These are phyloP conservation scores for Tillandsia fasciculata DNA, from an alignment of 176 grass and related monocot species.

Conservation along the genomic window DNA sequence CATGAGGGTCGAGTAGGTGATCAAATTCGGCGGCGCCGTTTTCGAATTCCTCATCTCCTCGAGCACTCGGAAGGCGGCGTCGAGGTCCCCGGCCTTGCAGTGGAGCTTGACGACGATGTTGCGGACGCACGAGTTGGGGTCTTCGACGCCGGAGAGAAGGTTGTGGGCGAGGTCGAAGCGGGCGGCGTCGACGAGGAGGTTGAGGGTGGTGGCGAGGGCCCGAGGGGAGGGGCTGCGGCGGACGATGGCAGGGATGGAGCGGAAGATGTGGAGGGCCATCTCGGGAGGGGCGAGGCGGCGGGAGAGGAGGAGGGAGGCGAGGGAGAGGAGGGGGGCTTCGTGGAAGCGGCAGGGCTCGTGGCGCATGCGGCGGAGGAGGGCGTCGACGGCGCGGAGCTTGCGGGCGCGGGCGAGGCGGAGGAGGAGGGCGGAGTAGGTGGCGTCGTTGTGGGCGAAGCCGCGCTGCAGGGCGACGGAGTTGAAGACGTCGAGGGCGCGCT, in stretches of 20 bases:
- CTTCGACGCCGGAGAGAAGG: slow-evolving; percentile 45
- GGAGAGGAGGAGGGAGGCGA: slow-evolving; percentile 52
- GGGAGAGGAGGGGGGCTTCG: slow-evolving; percentile 63
- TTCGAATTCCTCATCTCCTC: slow-evolving; percentile 59
- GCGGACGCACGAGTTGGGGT: slow-evolving; percentile 60
- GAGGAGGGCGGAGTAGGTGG: slow-evolving; percentile 75
- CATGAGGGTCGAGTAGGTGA: slow-evolving; percentile 80
- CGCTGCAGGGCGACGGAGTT: slow-evolving; percentile 55
- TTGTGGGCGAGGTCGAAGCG: slow-evolving; percentile 17
- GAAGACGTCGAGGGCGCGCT: slow-evolving; percentile 79
- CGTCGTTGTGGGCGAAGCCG: slow-evolving; percentile 66
- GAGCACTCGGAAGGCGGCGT: slow-evolving; percentile 51
- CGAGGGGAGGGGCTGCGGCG: slow-evolving; percentile 42
- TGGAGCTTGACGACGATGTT: slow-evolving; percentile 84
- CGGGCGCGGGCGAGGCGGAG: slow-evolving; percentile 60
- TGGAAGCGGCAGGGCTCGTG: slow-evolving; percentile 59
- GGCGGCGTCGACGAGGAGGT: slow-evolving; percentile 40
- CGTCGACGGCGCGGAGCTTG: slow-evolving; percentile 39
- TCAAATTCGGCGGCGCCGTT: slow-evolving; percentile 38
- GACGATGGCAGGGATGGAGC: slow-evolving; percentile 36
- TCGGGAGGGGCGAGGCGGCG: slow-evolving; percentile 31
- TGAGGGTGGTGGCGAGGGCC: slow-evolving; percentile 74
- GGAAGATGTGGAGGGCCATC: slow-evolving; percentile 44
- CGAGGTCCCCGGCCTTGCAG: slow-evolving; percentile 32
- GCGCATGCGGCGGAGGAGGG: slow-evolving; percentile 48